Evolutionary conservation across 371 early-diverging fungal genomes (phyloP), one percentile per base, ranked within the genome.

Genomic region (Syncephalastrum monosporum): DNA sequence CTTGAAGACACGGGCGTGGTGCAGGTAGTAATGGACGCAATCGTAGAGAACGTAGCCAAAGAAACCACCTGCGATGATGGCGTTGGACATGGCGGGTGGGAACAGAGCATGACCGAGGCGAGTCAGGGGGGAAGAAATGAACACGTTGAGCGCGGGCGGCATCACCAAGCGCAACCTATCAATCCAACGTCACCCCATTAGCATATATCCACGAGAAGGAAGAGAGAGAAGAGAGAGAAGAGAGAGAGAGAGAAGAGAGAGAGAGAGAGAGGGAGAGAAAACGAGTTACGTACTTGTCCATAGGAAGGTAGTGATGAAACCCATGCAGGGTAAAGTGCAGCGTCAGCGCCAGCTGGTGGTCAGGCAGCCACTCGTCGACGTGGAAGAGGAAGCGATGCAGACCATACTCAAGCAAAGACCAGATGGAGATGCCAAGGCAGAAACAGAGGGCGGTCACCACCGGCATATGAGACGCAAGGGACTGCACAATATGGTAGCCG

Each of bases 321-420:
- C 97, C 97, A 63, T 97, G 97, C 15, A 96, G 71, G 56, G 90
- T 64, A 64, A 97, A 97, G 66, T 97, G 97, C 3, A 85, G 63
- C 14, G 82, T 47, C 55, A 92, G 79, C n/a, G 86, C 84, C 21
- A 82, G 56, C 19, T 85, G 89, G 56, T 89, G 81, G 66, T 96
- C 94, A 27, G 97, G 97, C 59, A 97, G 65, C 25, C 79, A 69
- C 12, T 87, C 86, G 61, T 97, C 97, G 27, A 94, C 61, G 65
- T 97, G 97, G 79, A 97, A 97, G 43, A 95, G 60, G 79, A 93
- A 97, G 5, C 97, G 84, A 71, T 97, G 97, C 33, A 97, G 71
- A 25, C 71, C 64, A 75, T 97, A 97, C 71, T 91, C 91, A 19
- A 87, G 50, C 57, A 92, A 67, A 1, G 92, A 84, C 96, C 96